Percentiles rank a stretch among this genome's conserved stretches.
These are phyloP conservation scores for Lentithecium fluviatile DNA, from an alignment of 495 filamentous ascomycete species.

Conservation along the genomic window DNA sequence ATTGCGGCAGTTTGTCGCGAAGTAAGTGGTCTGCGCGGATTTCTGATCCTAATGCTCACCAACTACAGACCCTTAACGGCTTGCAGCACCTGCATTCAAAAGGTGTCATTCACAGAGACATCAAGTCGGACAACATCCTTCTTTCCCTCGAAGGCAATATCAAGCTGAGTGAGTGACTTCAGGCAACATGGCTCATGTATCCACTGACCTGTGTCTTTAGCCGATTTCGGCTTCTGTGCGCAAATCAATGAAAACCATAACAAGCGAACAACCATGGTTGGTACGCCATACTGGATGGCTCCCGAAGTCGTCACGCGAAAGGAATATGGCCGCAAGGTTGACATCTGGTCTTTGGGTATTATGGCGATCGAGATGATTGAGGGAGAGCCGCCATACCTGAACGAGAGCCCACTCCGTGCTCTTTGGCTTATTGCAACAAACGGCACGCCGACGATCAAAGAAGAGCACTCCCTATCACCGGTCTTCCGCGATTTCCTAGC, in stretches of 20 bases:
- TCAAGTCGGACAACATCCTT: constrained; percentile 97
- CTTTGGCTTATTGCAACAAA: constrained; percentile 97
- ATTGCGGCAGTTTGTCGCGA: constrained; percentile 95
- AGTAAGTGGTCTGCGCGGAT: constrained; percentile 47
- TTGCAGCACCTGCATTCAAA: constrained; percentile 96
- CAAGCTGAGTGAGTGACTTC: constrained; percentile 78
- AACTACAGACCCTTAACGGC: constrained; percentile 70
- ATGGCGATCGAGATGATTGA: constrained; percentile 99
- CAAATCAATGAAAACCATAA: constrained; percentile 97
- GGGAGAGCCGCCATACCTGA: constrained; percentile 95
- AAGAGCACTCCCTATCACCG: constrained; percentile 75
- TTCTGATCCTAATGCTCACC: constrained; percentile 7
- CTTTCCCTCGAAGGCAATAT: constrained; percentile 95
- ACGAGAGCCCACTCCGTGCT: constrained; percentile 88
- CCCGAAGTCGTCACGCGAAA: constrained; percentile 96
- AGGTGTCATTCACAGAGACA: constrained; percentile 96
- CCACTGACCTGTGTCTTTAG: constrained; percentile 47
- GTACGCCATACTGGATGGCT: constrained; percentile 99
- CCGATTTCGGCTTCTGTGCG: constrained; percentile 98
- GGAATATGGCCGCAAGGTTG: constrained; percentile 96
- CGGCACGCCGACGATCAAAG: constrained; percentile 92
- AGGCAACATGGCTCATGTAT: not conserved
- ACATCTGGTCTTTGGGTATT: constrained; percentile 97
- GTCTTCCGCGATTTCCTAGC: constrained; percentile 87
- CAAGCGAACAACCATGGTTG: constrained; percentile 98